These are phyloP conservation scores for Kodamaea anthophila DNA, from an alignment of 1,139 yeast genomes.

Conservation along the genomic window DNA sequence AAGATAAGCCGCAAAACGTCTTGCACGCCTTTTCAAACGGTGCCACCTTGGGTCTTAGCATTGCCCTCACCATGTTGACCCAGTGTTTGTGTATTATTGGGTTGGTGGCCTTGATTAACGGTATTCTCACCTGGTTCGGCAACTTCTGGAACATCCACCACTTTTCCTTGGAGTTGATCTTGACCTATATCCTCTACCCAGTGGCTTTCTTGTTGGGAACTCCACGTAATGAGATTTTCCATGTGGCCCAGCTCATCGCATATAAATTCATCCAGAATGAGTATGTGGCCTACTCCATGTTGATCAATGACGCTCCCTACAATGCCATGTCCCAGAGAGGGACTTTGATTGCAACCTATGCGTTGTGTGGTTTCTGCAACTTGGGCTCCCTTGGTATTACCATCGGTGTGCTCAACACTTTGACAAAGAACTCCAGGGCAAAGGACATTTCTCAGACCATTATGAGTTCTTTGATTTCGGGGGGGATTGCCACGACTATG, in stretches of 20 bases:
- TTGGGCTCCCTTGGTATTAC: slow-evolving; percentile 62
- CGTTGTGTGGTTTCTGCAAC: slow-evolving; percentile 62
- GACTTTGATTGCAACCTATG: slow-evolving; percentile 55
- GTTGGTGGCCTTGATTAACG: slow-evolving; percentile 53
- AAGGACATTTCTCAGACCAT: slow-evolving; percentile 46
- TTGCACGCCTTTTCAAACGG: slow-evolving; percentile 62
- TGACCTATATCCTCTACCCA: slow-evolving; percentile 57
- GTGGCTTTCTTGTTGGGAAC: slow-evolving; percentile 57
- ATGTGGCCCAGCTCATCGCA: slow-evolving; percentile 49
- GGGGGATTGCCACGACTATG: slow-evolving; percentile 50
- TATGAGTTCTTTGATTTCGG: slow-evolving; percentile 47
- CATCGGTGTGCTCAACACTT: slow-evolving; percentile 54
- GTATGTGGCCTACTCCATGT: slow-evolving; percentile 49
- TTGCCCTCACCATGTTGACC: slow-evolving; percentile 57
- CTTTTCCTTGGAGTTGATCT: slow-evolving; percentile 51
- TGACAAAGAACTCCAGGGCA: slow-evolving; percentile 48
- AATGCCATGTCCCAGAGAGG: slow-evolving; percentile 47
- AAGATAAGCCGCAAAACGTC: slow-evolving; percentile 47
- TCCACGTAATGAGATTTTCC: slow-evolving; percentile 50
- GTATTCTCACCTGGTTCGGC: slow-evolving; percentile 59
- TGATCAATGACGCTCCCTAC: slow-evolving; percentile 41
- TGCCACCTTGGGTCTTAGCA: slow-evolving; percentile 53
- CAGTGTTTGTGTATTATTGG: slow-evolving; percentile 62
- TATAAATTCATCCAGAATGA: slow-evolving; percentile 60
- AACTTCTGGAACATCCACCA: slow-evolving; percentile 52